Evolutionary conservation across 2,329 filamentous ascomycete species (phyloP).

Genomic region (Pyrenophora graminea): DNA sequence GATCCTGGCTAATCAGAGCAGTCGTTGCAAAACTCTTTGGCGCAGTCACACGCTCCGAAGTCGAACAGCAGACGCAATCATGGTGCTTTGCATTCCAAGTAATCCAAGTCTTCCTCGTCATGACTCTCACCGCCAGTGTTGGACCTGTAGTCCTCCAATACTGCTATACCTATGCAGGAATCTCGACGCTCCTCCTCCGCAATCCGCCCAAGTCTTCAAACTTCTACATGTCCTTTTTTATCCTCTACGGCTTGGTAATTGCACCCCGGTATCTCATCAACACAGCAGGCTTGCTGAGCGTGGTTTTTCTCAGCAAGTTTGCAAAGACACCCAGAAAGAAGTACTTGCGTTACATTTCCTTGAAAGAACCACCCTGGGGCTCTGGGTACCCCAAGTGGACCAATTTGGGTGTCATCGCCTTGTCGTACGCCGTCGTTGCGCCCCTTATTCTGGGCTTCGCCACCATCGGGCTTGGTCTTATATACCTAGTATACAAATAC

Average conservation of each 20-base stretch:
- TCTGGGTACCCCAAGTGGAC: slow-evolving; percentile 54
- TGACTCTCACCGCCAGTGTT: slow-evolving; percentile 79
- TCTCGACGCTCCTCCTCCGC: slow-evolving; percentile 67
- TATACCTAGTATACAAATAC: slow-evolving; percentile 56
- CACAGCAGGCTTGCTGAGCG: slow-evolving; percentile 77
- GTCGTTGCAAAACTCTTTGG: slow-evolving; percentile 45
- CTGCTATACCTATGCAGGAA: slow-evolving; percentile 62
- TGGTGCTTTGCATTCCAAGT: slow-evolving; percentile 92
- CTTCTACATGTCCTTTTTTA: slow-evolving; percentile 94
- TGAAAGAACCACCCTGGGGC: slow-evolving; percentile 52
- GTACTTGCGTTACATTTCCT: slow-evolving; percentile 37
- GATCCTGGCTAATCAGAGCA: neutral
- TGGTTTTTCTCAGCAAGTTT: slow-evolving; percentile 76
- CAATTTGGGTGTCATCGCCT: slow-evolving; percentile 51
- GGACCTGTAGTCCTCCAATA: slow-evolving; percentile 62
- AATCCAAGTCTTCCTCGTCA: slow-evolving; percentile 90
- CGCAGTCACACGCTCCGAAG: slow-evolving; percentile 47
- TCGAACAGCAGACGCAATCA: slow-evolving; percentile 81
- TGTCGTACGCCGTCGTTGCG: slow-evolving; percentile 55
- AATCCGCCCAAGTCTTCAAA: slow-evolving; percentile 86
- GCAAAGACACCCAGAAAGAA: slow-evolving; percentile 54
- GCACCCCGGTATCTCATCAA: slow-evolving; percentile 64
- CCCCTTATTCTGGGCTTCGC: slow-evolving; percentile 55
- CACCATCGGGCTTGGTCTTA: slow-evolving; percentile 49
- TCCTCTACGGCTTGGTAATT: slow-evolving; percentile 71